Evolutionary conservation across 1,139 yeast species (phyloP).

Genomic region (Debaryomyces psychrophilus): DNA sequence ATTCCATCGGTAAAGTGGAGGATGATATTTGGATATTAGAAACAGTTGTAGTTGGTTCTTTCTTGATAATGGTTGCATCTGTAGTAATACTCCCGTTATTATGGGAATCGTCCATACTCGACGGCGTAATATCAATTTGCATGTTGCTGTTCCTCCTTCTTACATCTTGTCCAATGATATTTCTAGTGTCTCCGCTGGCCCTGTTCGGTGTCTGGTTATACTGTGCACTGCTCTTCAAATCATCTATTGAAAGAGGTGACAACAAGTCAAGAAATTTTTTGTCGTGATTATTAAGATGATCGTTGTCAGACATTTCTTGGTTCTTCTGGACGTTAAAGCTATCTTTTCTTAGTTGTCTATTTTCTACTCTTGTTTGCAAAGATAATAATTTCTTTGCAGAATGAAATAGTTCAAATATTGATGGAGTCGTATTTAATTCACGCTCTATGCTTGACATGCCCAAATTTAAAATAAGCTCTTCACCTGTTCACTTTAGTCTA

Average conservation of each 20-base stretch:
- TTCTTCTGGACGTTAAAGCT: slow-evolving; percentile 29
- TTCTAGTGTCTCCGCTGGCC: not conserved
- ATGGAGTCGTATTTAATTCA: slow-evolving; percentile 26
- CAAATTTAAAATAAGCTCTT: not conserved
- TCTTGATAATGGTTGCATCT: slow-evolving; percentile 10
- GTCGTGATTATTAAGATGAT: slow-evolving; percentile 8
- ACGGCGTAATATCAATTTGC: slow-evolving; percentile 20
- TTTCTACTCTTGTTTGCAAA: slow-evolving; percentile 46
- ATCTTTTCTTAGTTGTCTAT: slow-evolving; percentile 43
- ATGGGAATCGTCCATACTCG: slow-evolving; percentile 33
- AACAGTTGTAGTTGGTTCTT: slow-evolving; percentile 15
- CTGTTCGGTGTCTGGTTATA: slow-evolving; percentile 8
- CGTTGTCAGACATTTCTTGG: slow-evolving; percentile 14
- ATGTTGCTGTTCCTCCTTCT: slow-evolving; percentile 2
- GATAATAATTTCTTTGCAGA: slow-evolving; percentile 47
- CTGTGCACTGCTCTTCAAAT: slow-evolving; percentile 28
- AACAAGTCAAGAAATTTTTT: slow-evolving; percentile 37
- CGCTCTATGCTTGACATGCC: not conserved
- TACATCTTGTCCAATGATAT: not conserved
- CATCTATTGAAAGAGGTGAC: slow-evolving; percentile 47
- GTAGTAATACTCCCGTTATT: slow-evolving; percentile 13
- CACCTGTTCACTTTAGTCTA: not conserved
- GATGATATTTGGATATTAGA: slow-evolving; percentile 14
- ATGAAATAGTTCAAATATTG: slow-evolving; percentile 46
- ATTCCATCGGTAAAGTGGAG: not conserved